Evolutionary conservation across 768 basidiomycete species (phyloP).

Genomic region (Phanerochaete carnosa): DNA sequence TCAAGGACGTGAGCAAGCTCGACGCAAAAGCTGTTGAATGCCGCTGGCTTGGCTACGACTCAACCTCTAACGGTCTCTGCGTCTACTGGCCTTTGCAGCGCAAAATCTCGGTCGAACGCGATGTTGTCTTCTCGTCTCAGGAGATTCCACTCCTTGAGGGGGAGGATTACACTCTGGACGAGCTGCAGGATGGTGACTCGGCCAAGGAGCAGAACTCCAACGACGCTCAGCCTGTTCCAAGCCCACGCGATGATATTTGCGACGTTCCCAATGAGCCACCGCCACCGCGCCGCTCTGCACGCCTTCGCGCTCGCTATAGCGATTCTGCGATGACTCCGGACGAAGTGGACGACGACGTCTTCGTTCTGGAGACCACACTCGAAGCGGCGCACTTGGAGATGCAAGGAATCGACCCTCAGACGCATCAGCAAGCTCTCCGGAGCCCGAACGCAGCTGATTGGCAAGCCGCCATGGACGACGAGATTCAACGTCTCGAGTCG

Average conservation of each 20-base stretch:
- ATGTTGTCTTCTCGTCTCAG: background rate
- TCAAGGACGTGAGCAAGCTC: background rate
- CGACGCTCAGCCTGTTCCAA: background rate
- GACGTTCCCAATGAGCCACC: background rate
- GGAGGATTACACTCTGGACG: background rate
- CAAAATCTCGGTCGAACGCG: conserved; percentile 20
- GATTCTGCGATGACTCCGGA: background rate
- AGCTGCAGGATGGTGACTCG: no score
- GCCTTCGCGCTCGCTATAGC: background rate
- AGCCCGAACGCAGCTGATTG: background rate
- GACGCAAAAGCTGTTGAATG: conserved; percentile 1
- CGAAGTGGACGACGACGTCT: background rate
- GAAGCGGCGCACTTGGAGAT: background rate
- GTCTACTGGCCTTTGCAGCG: conserved; percentile 31
- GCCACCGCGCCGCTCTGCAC: background rate
- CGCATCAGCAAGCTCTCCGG: no score
- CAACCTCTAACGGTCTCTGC: conserved; percentile 25
- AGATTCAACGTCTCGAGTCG: background rate
- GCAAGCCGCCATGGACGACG: background rate
- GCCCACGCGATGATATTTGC: background rate
- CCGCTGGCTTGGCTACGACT: conserved; percentile 32
- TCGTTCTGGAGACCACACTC: background rate
- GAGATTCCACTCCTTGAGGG: conserved; percentile 5
- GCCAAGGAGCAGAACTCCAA: background rate
- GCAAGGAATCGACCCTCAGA: background rate